Conservation (phyloP, 495 filamentous ascomycete genomes). For the Neurospora sp. region DNA sequence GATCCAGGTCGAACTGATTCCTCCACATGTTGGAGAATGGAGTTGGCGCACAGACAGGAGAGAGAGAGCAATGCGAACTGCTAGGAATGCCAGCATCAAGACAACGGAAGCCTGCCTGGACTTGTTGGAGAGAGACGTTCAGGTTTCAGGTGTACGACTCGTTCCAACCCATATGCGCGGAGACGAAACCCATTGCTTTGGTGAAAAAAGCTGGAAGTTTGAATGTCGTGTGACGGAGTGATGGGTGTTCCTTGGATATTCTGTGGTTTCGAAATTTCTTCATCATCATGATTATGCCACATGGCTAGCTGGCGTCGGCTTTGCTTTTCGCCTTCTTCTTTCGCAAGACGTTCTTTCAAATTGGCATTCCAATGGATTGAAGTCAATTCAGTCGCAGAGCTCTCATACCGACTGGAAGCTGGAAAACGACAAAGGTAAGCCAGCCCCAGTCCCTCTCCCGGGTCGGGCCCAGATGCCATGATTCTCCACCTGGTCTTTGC, state of each 20-base stretch:
- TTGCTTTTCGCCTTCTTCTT: background rate
- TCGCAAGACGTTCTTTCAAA: background rate
- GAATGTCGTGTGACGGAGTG: background rate
- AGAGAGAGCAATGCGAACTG: background rate
- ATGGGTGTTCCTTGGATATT: background rate
- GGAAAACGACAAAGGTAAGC: background rate
- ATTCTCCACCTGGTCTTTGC: background rate
- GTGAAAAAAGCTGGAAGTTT: background rate
- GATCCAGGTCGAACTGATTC: background rate
- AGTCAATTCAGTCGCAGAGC: background rate
- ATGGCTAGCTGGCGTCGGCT: background rate
- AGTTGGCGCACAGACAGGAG: background rate
- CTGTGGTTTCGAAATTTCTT: background rate
- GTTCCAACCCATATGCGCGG: background rate
- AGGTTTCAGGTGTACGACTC: background rate
- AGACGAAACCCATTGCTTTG: background rate
- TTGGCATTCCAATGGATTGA: background rate
- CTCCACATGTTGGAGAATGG: background rate
- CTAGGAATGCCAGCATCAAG: background rate
- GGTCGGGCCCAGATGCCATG: background rate
- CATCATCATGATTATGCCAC: background rate
- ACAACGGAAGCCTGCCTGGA: background rate
- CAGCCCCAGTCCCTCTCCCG: background rate
- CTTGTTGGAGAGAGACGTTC: background rate
- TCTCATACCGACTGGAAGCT: background rate